These are phyloP conservation scores for Rhodotorula graminis DNA, from an alignment of 768 basidiomycete species.

Conservation along the genomic window DNA sequence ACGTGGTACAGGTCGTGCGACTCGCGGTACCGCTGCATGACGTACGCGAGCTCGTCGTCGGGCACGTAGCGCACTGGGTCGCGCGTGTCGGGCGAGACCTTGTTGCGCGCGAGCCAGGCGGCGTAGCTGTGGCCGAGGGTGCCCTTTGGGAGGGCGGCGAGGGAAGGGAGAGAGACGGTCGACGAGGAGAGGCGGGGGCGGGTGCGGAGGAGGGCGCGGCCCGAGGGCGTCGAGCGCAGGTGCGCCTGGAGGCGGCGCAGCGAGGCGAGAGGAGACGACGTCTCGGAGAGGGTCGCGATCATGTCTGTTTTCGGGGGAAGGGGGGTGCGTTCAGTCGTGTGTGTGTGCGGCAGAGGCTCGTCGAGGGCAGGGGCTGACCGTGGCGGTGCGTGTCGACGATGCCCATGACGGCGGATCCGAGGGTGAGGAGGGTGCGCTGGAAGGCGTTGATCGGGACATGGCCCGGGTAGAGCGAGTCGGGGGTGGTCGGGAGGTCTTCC, in stretches of 20 bases:
- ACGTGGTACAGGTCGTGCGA: conserved; percentile 98
- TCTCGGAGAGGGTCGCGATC: conserved; percentile 89
- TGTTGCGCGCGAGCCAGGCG: conserved; percentile 81
- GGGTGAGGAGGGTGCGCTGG: conserved; percentile 77
- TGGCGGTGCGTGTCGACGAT: conserved; percentile 60
- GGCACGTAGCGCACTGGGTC: conserved; percentile 85
- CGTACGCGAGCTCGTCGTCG: conserved; percentile 92
- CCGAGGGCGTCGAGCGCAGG: conserved; percentile 76
- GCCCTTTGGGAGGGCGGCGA: conserved; percentile 66
- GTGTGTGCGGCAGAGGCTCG: background rate
- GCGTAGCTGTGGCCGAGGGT: conserved; percentile 81
- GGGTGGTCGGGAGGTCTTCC: background rate
- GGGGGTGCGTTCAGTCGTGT: background rate
- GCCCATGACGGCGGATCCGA: conserved; percentile 78
- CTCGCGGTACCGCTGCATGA: conserved; percentile 96
- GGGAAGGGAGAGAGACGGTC: conserved; percentile 66
- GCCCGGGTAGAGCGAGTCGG: conserved; percentile 19
- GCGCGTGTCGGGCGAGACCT: conserved; percentile 87
- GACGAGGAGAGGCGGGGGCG: conserved; percentile 72
- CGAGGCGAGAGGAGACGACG: conserved; percentile 74
- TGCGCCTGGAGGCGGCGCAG: conserved; percentile 62
- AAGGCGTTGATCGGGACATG: conserved; percentile 67
- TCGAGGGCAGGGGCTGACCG: background rate
- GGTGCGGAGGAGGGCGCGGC: conserved; percentile 74
- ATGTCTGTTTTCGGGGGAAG: conserved; percentile 83